Evolutionary conservation across 805 yeast species (phyloP).

Genomic region (Lipomyces oligophaga): DNA sequence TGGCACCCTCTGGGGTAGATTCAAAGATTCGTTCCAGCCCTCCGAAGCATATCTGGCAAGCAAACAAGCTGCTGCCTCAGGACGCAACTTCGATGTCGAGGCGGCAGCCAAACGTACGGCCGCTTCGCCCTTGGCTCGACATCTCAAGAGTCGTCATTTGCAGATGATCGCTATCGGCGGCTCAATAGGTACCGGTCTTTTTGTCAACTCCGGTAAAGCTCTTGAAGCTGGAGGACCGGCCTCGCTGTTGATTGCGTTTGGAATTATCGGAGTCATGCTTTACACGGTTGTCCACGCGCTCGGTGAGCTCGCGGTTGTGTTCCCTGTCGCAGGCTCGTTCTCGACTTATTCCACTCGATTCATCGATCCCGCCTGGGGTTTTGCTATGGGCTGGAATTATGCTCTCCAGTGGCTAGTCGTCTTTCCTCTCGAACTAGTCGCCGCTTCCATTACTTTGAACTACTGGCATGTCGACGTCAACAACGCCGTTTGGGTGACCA

Average conservation of each 20-base stretch:
- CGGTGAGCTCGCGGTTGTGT: constrained; percentile 64
- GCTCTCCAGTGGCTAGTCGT: constrained; percentile 61
- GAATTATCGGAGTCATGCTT: constrained; percentile 49
- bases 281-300: constrained; percentile 51
- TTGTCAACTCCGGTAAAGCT: constrained; percentile 40
- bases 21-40: constrained; percentile 30
- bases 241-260: constrained; percentile 49
- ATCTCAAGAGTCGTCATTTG: constrained; percentile 39
- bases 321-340: constrained; percentile 61
- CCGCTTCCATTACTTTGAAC: constrained; percentile 54
- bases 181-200: constrained; percentile 74
- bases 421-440: constrained; percentile 63
- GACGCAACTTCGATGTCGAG: constrained; percentile 22
- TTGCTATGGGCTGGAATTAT: constrained; percentile 71
- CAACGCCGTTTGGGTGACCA: constrained; percentile 56
- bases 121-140: constrained; percentile 53
- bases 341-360: constrained; percentile 58
- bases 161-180: constrained; percentile 78
- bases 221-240: constrained; percentile 52
- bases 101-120: constrained; percentile 37
- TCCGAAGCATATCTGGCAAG: constrained; percentile 18
- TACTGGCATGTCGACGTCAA: constrained; percentile 50
- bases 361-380: constrained; percentile 65
- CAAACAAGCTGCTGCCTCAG: constrained; percentile 6
- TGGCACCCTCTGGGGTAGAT: constrained; percentile 12